Percentiles rank a stretch among this genome's conserved stretches.
phyloP scores from a whole-genome alignment of 2,329 filamentous ascomycete genomes.

The Calonectria pseudoturangicola region DNA sequence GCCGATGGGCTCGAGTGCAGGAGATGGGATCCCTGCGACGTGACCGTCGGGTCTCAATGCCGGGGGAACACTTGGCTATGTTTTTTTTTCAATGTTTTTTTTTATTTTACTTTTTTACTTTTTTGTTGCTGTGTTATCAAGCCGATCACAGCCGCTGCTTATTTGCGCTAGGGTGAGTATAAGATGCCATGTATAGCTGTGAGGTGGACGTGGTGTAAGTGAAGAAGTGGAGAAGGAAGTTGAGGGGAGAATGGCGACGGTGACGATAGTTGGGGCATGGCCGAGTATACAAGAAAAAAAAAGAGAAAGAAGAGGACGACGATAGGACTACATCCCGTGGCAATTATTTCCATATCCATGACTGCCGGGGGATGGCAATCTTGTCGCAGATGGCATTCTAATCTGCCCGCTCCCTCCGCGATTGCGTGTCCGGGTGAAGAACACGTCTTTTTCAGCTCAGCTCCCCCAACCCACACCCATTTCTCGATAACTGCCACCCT shows the following conservation, averaged over 20 bases:
- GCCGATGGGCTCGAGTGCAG: slow-evolving; percentile 42
- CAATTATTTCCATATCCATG: slow-evolving; percentile 1
- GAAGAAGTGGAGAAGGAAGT: neutral
- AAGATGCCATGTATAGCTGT: neutral
- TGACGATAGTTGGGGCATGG: slow-evolving; percentile 5
- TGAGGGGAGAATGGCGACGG: neutral
- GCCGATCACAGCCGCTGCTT: slow-evolving; percentile 13
- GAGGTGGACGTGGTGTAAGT: slow-evolving; percentile 8
- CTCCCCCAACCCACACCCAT: slow-evolving; percentile 52
- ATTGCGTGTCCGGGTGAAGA: neutral
- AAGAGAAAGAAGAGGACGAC: neutral
- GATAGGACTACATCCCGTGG: neutral
- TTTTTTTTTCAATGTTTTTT: neutral
- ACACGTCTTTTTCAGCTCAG: neutral
- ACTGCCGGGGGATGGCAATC: neutral
- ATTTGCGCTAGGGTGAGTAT: slow-evolving; percentile 12
- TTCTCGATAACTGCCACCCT: neutral
- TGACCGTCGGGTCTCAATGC: slow-evolving; percentile 41
- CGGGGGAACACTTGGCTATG: neutral
- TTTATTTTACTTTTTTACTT: neutral
- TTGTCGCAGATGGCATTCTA: slow-evolving; percentile 24
- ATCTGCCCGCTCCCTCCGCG: neutral
- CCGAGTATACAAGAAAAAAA: slow-evolving; percentile 12
- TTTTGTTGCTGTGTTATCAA: slow-evolving; percentile 14
- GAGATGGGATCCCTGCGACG: slow-evolving; percentile 49